Conservation (phyloP, 345 rosid genomes). For the Citrus maxima region DNA sequence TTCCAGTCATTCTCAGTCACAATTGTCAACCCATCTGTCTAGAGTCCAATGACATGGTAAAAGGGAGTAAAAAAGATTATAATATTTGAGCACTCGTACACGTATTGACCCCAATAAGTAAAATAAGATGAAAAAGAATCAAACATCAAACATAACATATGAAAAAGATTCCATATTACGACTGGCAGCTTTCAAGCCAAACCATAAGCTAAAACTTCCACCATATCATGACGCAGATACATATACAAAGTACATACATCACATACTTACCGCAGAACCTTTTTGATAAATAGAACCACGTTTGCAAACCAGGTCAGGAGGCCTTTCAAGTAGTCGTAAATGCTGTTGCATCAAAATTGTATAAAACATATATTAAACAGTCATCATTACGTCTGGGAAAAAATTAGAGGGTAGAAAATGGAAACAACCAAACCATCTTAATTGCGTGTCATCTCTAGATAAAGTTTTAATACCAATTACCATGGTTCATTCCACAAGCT, state of each 20-base stretch:
- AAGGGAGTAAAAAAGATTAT: slow-evolving; percentile 15
- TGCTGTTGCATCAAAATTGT: slow-evolving; percentile 52
- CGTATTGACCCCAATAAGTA: not conserved
- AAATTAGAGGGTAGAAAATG: not conserved
- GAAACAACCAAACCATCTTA: not conserved
- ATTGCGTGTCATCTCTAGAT: not conserved
- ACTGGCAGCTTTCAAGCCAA: not conserved
- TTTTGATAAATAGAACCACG: slow-evolving; percentile 74
- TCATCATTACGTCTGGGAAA: not conserved
- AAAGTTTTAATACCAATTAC: not conserved
- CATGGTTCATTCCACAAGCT: not conserved
- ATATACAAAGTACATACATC: not conserved
- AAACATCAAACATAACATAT: not conserved
- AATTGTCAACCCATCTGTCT: slow-evolving; percentile 88
- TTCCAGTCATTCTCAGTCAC: slow-evolving; percentile 87
- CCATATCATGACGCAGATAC: not conserved
- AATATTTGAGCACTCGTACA: slow-evolving; percentile 11
- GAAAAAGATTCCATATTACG: not conserved
- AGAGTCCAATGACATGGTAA: slow-evolving; percentile 28
- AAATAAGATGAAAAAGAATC: not conserved
- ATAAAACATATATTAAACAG: slow-evolving; percentile 7
- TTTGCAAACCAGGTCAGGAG: slow-evolving; percentile 68
- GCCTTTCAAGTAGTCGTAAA: slow-evolving; percentile 69
- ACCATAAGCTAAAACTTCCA: not conserved
- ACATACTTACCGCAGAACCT: slow-evolving; percentile 63